Evolutionary conservation across 139 green algal species (phyloP).

Genomic region (Picochlorum costavermella): DNA sequence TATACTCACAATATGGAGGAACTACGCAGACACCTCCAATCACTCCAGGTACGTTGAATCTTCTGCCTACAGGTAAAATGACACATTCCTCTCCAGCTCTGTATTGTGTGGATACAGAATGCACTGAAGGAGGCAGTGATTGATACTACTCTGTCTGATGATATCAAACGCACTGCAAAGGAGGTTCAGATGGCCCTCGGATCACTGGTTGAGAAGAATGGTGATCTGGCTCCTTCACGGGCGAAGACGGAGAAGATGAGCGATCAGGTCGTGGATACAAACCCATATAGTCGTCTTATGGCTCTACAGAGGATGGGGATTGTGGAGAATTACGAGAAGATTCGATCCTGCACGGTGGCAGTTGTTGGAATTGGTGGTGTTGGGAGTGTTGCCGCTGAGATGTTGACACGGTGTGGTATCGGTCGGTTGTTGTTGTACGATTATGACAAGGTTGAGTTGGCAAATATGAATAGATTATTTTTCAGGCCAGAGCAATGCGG

Average conservation of each 20-base stretch:
- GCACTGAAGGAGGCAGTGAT: no score
- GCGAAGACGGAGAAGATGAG: conserved; percentile 57
- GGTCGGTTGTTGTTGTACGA: conserved; percentile 90
- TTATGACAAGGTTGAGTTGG: conserved; percentile 94
- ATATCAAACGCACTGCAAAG: neutral
- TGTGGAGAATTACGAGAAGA: conserved; percentile 86
- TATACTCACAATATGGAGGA: no score
- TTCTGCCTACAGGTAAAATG: no score
- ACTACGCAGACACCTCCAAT: no score
- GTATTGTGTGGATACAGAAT: no score
- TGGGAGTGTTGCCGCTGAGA: conserved; percentile 90
- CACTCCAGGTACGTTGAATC: no score
- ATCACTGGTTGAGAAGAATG: neutral
- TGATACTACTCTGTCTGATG: no score
- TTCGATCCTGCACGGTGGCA: conserved; percentile 68
- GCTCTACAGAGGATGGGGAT: conserved; percentile 95
- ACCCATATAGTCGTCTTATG: conserved; percentile 88
- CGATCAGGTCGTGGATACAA: conserved; percentile 74
- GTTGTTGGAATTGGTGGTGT: conserved; percentile 89
- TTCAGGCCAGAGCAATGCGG: conserved; percentile 92
- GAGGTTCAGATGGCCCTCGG: neutral
- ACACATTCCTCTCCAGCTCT: no score
- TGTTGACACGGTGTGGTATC: conserved; percentile 92
- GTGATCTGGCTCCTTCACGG: neutral
- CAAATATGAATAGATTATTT: conserved; percentile 99